Conservation (phyloP, 768 basidiomycete species). For the Auricularia cornea region DNA sequence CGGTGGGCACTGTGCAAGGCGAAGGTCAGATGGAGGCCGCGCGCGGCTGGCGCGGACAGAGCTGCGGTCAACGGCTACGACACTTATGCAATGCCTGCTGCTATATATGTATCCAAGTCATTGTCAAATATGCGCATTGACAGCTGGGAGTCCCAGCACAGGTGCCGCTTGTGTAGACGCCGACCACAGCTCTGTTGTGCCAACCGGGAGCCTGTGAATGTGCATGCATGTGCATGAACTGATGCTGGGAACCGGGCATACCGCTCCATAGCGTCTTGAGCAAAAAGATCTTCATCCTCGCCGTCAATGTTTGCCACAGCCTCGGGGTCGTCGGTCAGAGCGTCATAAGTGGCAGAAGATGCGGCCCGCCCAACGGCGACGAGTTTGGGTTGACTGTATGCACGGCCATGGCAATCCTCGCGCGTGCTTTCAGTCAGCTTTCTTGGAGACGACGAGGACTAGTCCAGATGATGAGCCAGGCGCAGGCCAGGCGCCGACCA, state of each 20-base stretch:
- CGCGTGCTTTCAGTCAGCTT: background rate
- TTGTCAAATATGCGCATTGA: no score
- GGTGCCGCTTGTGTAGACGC: no score
- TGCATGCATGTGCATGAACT: no score
- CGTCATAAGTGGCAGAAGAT: conserved; percentile 78
- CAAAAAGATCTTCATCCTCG: conserved; percentile 80
- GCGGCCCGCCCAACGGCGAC: conserved; percentile 14
- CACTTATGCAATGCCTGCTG: no score
- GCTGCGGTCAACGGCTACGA: no score
- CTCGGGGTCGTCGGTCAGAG: conserved; percentile 29
- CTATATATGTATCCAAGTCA: no score
- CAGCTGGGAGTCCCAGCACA: no score
- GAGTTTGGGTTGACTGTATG: background rate
- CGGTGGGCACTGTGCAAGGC: conserved; percentile 62
- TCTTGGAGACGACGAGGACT: background rate
- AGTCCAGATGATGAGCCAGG: no score
- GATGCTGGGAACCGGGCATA: conserved; percentile 29
- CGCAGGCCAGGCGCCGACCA: no score
- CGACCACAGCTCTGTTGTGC: no score
- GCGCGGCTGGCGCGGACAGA: no score
- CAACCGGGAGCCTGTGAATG: no score
- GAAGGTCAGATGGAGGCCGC: background rate
- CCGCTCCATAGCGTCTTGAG: conserved; percentile 62
- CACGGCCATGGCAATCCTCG: background rate
- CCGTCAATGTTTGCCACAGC: conserved; percentile 27